These are phyloP conservation scores for Coffea humblotiana DNA, from an alignment of 305 asterid species.

Conservation along the genomic window DNA sequence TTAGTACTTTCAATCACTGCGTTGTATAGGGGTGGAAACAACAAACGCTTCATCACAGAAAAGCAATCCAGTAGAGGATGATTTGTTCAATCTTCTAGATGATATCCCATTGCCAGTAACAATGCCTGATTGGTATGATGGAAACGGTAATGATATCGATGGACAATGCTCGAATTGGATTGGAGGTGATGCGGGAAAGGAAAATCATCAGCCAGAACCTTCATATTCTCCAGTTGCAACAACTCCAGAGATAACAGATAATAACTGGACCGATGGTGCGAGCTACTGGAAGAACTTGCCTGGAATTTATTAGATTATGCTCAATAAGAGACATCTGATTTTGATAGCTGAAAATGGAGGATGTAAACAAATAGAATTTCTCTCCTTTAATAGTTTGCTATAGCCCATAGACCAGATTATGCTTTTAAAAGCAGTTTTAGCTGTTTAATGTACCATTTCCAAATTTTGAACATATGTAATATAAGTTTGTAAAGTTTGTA, in stretches of 20 bases:
- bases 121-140: conserved; percentile 52
- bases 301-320: conserved; percentile 32
- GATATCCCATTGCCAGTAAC: conserved; percentile 51
- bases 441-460: neutral
- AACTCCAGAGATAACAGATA: conserved; percentile 27
- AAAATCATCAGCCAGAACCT: conserved; percentile 31
- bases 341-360: conserved; percentile 16
- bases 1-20: neutral
- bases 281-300: conserved; percentile 66
- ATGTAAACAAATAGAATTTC: neutral
- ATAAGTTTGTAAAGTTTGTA: neutral
- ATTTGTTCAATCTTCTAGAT: conserved; percentile 52
- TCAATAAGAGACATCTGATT: conserved; percentile 7
- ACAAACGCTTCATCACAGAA: conserved; percentile 17
- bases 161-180: conserved; percentile 21
- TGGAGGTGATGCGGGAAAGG: conserved; percentile 23
- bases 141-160: neutral
- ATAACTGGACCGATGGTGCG: conserved; percentile 40
- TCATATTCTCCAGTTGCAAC: conserved; percentile 29
- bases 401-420: neutral
- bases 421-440: neutral
- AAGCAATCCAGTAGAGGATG: conserved; percentile 45
- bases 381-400: neutral
- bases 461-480: neutral
- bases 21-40: conserved; percentile 23